A percentile compares a stretch with the other conserved stretches of the same genome.
Conservation (phyloP, 2,329 filamentous ascomycete species). For the Arthrobotrys conoides region DNA sequence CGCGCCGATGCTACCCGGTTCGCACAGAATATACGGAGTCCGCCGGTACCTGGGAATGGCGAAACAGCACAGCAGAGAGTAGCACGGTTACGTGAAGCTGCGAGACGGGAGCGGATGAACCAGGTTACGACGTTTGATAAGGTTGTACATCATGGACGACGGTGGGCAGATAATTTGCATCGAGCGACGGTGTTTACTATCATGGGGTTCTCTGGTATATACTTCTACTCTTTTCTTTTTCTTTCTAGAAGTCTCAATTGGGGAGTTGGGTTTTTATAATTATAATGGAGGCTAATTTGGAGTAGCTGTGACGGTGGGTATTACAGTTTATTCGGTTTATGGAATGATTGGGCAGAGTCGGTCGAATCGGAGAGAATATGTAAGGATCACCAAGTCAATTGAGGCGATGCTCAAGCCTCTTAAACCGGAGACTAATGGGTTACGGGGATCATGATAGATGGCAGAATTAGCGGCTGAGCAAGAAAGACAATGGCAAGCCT, state of each 20-base stretch:
- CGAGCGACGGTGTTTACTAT: constrained; percentile 74
- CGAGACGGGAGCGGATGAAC: constrained; percentile 69
- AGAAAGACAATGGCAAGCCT: constrained; percentile 45
- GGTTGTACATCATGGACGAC: constrained; percentile 71
- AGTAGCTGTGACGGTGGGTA: constrained; percentile 51
- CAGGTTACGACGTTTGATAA: constrained; percentile 73
- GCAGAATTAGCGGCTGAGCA: constrained; percentile 39
- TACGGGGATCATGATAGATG: constrained; percentile 19
- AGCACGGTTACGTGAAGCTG: constrained; percentile 70
- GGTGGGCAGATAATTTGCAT: constrained; percentile 75
- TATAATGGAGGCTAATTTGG: constrained; percentile 7
- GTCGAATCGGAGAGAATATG: constrained; percentile 58
- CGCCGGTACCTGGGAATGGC: constrained; percentile 39
- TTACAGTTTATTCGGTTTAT: constrained; percentile 55
- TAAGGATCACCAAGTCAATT: constrained; percentile 22
- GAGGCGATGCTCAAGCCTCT: background rate
- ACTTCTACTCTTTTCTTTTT: background rate
- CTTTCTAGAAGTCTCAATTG: no score
- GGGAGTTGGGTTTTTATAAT: no score
- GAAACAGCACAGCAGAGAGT: constrained; percentile 73
- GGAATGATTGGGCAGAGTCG: constrained; percentile 57
- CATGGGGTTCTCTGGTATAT: constrained; percentile 74
- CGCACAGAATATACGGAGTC: constrained; percentile 56
- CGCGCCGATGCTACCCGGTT: constrained; percentile 58
- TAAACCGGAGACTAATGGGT: background rate